phyloP scores from a whole-genome alignment of 306 rosid species.

The Mucuna pruriens region DNA sequence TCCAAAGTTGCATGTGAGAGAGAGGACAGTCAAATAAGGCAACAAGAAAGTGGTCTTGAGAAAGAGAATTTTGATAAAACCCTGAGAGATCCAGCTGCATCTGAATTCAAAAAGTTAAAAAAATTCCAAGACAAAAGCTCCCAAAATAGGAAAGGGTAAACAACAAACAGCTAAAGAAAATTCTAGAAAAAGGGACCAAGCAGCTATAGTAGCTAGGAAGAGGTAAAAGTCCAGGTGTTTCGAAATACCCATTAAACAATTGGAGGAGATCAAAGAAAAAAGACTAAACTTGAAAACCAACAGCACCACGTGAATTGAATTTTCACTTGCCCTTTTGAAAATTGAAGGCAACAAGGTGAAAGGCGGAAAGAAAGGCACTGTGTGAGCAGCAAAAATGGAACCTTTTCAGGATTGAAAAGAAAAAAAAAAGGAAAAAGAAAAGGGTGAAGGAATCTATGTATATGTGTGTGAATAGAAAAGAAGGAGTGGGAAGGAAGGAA shows the following conservation, averaged over 20 bases:
- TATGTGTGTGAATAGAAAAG: too few relatives aligned
- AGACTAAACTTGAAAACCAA: not conserved
- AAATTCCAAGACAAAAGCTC: not conserved
- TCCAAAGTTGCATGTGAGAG: conserved; percentile 45
- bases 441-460: not conserved
- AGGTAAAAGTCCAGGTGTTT: conserved; percentile 29
- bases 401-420: not conserved
- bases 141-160: conserved; percentile 9
- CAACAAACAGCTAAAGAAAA: not conserved
- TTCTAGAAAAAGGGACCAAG: not conserved
- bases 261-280: not conserved
- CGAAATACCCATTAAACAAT: conserved; percentile 31
- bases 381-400: not conserved
- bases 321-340: conserved; percentile 8
- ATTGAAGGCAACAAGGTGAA: conserved; percentile 18
- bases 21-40: conserved; percentile 22
- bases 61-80: conserved; percentile 33
- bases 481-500: too few relatives aligned
- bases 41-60: not conserved
- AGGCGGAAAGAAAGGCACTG: not conserved
- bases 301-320: not conserved
- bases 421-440: not conserved
- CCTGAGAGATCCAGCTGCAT: conserved; percentile 41
- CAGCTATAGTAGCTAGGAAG: not conserved
- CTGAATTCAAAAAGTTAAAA: not conserved